These are phyloP conservation scores for Backusella mclennaniae DNA, from an alignment of 192 early-diverging fungal species.

Conservation along the genomic window DNA sequence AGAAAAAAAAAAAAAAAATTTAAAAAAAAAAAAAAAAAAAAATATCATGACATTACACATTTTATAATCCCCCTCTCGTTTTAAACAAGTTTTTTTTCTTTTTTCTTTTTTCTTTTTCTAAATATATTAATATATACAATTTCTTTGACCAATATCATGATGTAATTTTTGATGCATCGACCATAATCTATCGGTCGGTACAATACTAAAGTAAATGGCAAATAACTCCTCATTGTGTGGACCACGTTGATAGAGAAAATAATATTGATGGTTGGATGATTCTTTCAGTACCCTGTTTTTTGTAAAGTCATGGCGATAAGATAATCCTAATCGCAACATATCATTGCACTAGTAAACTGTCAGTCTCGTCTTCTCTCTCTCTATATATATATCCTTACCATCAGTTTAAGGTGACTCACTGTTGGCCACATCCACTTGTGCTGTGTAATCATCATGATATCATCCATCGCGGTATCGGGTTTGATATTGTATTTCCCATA, in stretches of 20 bases:
- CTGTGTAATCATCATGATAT: background rate
- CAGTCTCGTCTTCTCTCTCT: no score
- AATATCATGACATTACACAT: no score
- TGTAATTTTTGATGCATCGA: slow-evolving; percentile 26
- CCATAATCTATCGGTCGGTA: slow-evolving; percentile 10
- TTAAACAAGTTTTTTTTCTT: no score
- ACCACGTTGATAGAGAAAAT: slow-evolving; percentile 10
- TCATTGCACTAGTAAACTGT: background rate
- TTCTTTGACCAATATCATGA: slow-evolving; percentile 23
- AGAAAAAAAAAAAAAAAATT: no score
- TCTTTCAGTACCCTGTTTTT: background rate
- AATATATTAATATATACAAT: background rate
- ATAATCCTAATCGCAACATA: slow-evolving; percentile 3
- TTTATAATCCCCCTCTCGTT: no score
- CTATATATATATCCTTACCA: background rate
- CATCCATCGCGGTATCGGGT: background rate
- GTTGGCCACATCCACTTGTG: slow-evolving; percentile 14
- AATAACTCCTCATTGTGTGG: slow-evolving; percentile 1
- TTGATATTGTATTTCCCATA: slow-evolving; percentile 7
- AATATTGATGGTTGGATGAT: slow-evolving; percentile 3
- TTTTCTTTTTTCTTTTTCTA: no score
- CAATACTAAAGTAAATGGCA: slow-evolving; percentile 23
- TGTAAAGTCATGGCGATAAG: background rate
- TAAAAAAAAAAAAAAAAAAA: background rate
- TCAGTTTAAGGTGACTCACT: background rate